Evolutionary conservation across 2,329 filamentous ascomycete genomes (phyloP), one percentile per base, ranked within the genome.

Genomic region (Alternaria viburni): DNA sequence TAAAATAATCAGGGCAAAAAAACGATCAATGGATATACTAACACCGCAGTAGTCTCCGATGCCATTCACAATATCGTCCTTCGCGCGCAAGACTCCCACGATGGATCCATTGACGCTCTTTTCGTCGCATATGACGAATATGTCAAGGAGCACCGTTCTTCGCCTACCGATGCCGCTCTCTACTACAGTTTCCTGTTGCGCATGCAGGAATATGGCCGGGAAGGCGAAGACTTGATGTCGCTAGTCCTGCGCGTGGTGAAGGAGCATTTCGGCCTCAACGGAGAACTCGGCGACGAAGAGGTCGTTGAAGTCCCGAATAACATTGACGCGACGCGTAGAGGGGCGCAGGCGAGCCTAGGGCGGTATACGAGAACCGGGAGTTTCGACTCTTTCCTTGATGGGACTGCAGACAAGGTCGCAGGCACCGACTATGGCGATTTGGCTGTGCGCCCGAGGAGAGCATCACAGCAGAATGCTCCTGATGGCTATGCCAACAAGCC

Each of bases 111-210:
- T 3, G 89, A 89, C 74, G 92, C 93, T 10, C 86, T 97, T 17
- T 96, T 96, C 80, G 86, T 86, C 57, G 92, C 93, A 28, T 96
- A 96, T 76, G 91, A 96, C 74, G 85, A 88, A 59, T 85, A 94
- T 45, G 86, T 97, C n/a, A 87, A 87, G 6, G 84, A 88, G 68
- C 84, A 91, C 82, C 90, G 89, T 58, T 83, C 93, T 67, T 86
- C 92, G 62, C 86, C 88, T n/a, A 89, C 92, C 71, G 85, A 91
- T 69, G 92, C 94, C 73, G 89, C 89, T 70, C 88, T 91, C 69
- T 90, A 93, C 73, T 89, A 93, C 68, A 88, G 90, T 66, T 89
- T 96, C 72, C 81, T 97, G 59, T 92, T 96, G 77, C 90, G 90
- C 72, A 88, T 97, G 76, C 77, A 76, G 68, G 71, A 75, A 66